phyloP scores from a whole-genome alignment of 2,329 filamentous ascomycete genomes.

The Peltaster fructicola region DNA sequence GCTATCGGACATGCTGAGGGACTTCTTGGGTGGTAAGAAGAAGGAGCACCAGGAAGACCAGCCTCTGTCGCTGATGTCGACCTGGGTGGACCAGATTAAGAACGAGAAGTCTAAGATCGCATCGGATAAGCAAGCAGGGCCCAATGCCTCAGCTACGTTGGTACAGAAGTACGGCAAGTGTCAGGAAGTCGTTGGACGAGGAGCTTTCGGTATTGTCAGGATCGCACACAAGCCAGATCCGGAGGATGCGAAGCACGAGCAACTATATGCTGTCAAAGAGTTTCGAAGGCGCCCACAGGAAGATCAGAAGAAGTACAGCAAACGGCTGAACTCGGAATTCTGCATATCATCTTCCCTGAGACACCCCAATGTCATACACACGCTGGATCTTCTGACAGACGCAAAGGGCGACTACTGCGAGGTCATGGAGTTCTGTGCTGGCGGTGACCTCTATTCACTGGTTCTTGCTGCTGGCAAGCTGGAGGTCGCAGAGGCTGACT shows the following conservation, averaged over 20 bases:
- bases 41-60: conserved; percentile 55
- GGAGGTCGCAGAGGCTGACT: conserved; percentile 83
- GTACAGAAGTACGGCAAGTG: conserved; percentile 98
- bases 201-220: conserved; percentile 90
- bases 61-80: conserved; percentile 82
- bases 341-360: conserved; percentile 94
- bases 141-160: conserved; percentile 58
- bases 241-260: conserved; percentile 58
- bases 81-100: conserved; percentile 87
- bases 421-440: conserved; percentile 98
- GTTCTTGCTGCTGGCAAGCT: conserved; percentile 83
- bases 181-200: conserved; percentile 87
- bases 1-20: conserved; percentile 76
- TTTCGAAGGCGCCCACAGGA: conserved; percentile 89
- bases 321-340: conserved; percentile 90
- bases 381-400: conserved; percentile 84
- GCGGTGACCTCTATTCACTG: conserved; percentile 86
- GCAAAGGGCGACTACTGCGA: conserved; percentile 96
- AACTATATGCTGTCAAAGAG: conserved; percentile 94
- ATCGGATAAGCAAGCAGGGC: conserved; percentile 58
- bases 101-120: conserved; percentile 64
- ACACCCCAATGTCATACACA: conserved; percentile 96
- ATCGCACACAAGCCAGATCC: conserved; percentile 93
- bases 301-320: conserved; percentile 94
- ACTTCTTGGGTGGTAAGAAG: conserved; percentile 64